A percentile compares a stretch with the other conserved stretches of the same genome.
phyloP scores from a whole-genome alignment of 495 filamentous ascomycete species.

The Podospora australis region DNA sequence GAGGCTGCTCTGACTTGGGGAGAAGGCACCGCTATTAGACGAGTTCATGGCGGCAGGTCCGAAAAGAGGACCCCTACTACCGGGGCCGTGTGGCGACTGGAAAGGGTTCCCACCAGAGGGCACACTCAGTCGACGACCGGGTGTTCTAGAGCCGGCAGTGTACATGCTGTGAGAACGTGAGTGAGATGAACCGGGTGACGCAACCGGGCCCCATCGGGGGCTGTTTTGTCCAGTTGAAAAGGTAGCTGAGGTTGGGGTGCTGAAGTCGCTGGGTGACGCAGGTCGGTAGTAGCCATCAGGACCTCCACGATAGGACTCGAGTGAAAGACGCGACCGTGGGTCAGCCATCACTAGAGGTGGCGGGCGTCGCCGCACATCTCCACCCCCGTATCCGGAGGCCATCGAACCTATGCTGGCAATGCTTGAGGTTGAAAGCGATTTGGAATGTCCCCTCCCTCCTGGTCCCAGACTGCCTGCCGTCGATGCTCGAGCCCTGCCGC shows the following conservation, averaged over 20 bases:
- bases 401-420: conserved; percentile 58
- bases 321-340: conserved; percentile 50
- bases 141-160: conserved; percentile 50
- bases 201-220: conserved; percentile 60
- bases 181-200: conserved; percentile 62
- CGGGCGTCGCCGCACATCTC: conserved; percentile 63
- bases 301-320: conserved; percentile 53
- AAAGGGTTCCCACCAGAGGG: conserved; percentile 71
- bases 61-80: conserved; percentile 53
- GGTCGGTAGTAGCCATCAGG: conserved; percentile 50
- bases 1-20: conserved; percentile 47
- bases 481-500: conserved; percentile 63
- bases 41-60: conserved; percentile 44
- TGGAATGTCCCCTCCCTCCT: conserved; percentile 71
- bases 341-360: conserved; percentile 84
- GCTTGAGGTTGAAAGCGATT: conserved; percentile 76
- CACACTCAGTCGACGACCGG: conserved; percentile 72
- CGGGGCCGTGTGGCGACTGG: conserved; percentile 53
- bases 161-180: conserved; percentile 63
- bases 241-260: conserved; percentile 66
- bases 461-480: conserved; percentile 60
- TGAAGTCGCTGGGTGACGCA: conserved; percentile 64
- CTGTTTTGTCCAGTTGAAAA: conserved; percentile 69
- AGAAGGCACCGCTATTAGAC: conserved; percentile 50
- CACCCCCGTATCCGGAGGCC: conserved; percentile 58